phyloP scores from a whole-genome alignment of 2,329 filamentous ascomycete species.

The Macroventuria anomochaeta region DNA sequence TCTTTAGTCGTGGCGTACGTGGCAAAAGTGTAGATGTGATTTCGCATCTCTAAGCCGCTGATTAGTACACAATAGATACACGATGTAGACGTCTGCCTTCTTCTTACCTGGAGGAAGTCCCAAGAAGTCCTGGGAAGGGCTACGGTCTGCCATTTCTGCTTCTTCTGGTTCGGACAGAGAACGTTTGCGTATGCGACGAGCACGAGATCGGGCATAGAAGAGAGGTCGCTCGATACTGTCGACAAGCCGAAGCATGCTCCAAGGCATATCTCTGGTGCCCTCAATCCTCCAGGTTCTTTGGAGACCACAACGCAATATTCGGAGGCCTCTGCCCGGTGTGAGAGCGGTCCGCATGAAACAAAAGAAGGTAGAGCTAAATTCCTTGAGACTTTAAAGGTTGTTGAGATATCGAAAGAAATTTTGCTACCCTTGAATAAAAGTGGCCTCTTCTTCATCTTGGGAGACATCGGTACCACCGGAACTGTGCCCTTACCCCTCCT shows the following conservation, averaged over 20 bases:
- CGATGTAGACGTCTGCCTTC: accelerated
- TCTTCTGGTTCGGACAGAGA: neutral
- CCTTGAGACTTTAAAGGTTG: too few relatives aligned
- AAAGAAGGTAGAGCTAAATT: too few relatives aligned
- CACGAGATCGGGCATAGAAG: too few relatives aligned
- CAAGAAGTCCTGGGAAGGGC: neutral
- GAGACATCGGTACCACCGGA: neutral
- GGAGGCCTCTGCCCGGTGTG: neutral
- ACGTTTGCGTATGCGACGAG: neutral
- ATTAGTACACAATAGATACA: neutral
- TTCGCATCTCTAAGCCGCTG: neutral
- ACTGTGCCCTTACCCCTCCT: neutral
- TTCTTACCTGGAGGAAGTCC: neutral
- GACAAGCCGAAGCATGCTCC: neutral
- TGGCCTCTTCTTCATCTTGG: neutral
- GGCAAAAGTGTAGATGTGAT: constrained; percentile 2
- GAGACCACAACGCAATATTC: neutral
- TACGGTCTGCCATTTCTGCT: neutral
- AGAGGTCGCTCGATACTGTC: neutral
- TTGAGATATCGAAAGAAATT: neutral
- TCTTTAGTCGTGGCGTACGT: neutral
- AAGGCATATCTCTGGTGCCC: neutral
- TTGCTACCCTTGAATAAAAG: neutral
- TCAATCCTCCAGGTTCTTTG: neutral
- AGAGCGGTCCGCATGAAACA: neutral